phyloP scores from a whole-genome alignment of 2,329 filamentous ascomycete genomes.

The Dothideomycetes sp. region DNA sequence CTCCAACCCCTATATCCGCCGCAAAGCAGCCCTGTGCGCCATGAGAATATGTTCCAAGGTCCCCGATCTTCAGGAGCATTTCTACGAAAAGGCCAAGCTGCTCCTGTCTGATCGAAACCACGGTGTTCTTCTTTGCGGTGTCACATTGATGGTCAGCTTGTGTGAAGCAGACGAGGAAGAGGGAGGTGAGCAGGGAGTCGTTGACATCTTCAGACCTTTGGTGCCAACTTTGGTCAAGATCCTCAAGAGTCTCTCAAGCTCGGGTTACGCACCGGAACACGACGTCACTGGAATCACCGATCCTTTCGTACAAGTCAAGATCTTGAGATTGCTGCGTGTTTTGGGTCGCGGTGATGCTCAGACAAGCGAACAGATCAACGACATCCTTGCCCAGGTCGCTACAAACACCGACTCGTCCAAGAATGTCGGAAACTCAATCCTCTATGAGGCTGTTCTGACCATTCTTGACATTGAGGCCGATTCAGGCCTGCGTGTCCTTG shows the following conservation, averaged over 20 bases:
- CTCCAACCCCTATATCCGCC: conserved; percentile 93
- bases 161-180: conserved; percentile 93
- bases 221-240: conserved; percentile 82
- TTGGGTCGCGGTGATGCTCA: conserved; percentile 76
- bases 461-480: conserved; percentile 98
- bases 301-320: conserved; percentile 95
- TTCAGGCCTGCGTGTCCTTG: conserved; percentile 83
- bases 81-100: conserved; percentile 83
- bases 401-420: conserved; percentile 98
- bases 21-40: conserved; percentile 95
- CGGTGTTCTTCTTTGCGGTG: conserved; percentile 82
- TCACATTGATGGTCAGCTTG: conserved; percentile 83
- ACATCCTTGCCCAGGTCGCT: conserved; percentile 84
- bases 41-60: conserved; percentile 99
- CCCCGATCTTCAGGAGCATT: conserved; percentile 93
- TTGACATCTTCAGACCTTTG: conserved; percentile 82
- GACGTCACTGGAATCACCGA: conserved; percentile 98
- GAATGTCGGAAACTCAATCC: conserved; percentile 95
- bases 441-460: conserved; percentile 93
- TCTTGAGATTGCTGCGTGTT: conserved; percentile 75
- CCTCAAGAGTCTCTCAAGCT: conserved; percentile 83
- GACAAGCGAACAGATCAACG: conserved; percentile 95
- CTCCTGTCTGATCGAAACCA: conserved; percentile 90
- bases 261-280: conserved; percentile 93
- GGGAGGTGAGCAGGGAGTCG: conserved; percentile 77